Percentiles rank a stretch among this genome's conserved stretches.
These are phyloP conservation scores for Picochlorum sp. DNA, from an alignment of 139 green algal genomes.

Conservation along the genomic window DNA sequence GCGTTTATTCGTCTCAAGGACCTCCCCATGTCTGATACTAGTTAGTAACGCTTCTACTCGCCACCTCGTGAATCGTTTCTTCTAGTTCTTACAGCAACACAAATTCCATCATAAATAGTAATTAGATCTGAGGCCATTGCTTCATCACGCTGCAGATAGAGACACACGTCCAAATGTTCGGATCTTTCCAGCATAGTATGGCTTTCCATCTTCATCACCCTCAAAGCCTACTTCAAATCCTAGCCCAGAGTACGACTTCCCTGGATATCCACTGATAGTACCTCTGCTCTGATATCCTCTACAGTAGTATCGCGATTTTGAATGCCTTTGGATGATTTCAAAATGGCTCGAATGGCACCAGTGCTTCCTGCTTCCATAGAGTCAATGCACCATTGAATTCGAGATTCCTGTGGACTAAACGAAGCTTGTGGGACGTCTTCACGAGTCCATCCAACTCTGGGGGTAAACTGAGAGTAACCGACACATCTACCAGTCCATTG, in stretches of 20 bases:
- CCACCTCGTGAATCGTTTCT: not conserved
- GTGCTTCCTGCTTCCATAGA: slow-evolving; percentile 1
- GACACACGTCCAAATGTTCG: not conserved
- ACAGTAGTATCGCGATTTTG: not conserved
- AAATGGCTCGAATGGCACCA: slow-evolving; percentile 15
- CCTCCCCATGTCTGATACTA: slow-evolving; percentile 14
- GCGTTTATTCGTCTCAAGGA: slow-evolving; percentile 24
- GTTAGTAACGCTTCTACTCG: not conserved
- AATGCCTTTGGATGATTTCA: slow-evolving; percentile 4
- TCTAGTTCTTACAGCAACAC: not conserved
- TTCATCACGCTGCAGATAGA: slow-evolving; percentile 13
- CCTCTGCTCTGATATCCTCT: slow-evolving; percentile 4
- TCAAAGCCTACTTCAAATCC: slow-evolving; percentile 15
- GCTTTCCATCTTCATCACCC: slow-evolving; percentile 1
- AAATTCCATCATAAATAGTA: not conserved
- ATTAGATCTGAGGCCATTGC: not conserved
- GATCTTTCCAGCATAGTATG: not conserved
- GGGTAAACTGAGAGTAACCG: slow-evolving; percentile 18
- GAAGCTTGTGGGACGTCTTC: slow-evolving; percentile 10
- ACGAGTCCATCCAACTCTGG: slow-evolving; percentile 13
- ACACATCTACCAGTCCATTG: slow-evolving; percentile 16
- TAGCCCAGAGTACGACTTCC: slow-evolving; percentile 19
- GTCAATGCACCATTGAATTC: slow-evolving; percentile 15
- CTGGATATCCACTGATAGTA: slow-evolving; percentile 13
- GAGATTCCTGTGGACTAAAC: slow-evolving; percentile 13